Conservation (phyloP, 139 green algal genomes). For the Chlamydomonas applanata region DNA sequence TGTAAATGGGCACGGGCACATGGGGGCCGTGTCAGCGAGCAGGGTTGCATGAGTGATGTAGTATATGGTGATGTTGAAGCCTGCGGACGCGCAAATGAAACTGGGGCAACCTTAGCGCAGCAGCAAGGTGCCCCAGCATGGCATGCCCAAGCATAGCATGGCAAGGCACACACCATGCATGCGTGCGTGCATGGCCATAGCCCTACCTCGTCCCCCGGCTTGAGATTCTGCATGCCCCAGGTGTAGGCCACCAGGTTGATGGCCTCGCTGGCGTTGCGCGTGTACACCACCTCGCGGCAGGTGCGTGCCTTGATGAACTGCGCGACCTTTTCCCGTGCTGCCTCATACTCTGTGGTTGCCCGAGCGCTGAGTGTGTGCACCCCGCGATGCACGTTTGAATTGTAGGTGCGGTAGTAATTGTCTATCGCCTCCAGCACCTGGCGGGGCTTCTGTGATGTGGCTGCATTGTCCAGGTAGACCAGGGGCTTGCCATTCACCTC, state of each 20-base stretch:
- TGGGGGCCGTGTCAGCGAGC: neutral
- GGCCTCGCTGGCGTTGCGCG: slow-evolving; percentile 91
- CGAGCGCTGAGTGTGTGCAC: slow-evolving; percentile 77
- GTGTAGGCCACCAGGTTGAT: slow-evolving; percentile 97
- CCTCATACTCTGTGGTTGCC: slow-evolving; percentile 92
- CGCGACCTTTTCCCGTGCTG: slow-evolving; percentile 83
- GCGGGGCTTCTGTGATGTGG: slow-evolving; percentile 93
- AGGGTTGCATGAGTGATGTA: neutral
- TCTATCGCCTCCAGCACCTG: slow-evolving; percentile 69
- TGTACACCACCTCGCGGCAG: slow-evolving; percentile 91
- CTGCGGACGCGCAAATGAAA: too few relatives aligned
- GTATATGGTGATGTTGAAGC: too few relatives aligned
- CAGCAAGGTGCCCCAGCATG: too few relatives aligned
- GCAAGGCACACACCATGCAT: neutral
- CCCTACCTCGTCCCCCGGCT: slow-evolving; percentile 89
- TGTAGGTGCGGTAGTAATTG: slow-evolving; percentile 87
- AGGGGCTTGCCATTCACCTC: slow-evolving; percentile 79
- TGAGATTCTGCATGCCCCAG: slow-evolving; percentile 86
- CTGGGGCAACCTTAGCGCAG: too few relatives aligned
- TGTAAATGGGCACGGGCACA: too few relatives aligned
- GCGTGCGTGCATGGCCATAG: neutral
- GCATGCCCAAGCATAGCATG: neutral
- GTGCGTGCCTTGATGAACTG: slow-evolving; percentile 80
- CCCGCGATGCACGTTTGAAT: slow-evolving; percentile 97
- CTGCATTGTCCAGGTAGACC: slow-evolving; percentile 97